Evolutionary conservation across 768 basidiomycete species (phyloP).

Genomic region (Termitomyces sp.): DNA sequence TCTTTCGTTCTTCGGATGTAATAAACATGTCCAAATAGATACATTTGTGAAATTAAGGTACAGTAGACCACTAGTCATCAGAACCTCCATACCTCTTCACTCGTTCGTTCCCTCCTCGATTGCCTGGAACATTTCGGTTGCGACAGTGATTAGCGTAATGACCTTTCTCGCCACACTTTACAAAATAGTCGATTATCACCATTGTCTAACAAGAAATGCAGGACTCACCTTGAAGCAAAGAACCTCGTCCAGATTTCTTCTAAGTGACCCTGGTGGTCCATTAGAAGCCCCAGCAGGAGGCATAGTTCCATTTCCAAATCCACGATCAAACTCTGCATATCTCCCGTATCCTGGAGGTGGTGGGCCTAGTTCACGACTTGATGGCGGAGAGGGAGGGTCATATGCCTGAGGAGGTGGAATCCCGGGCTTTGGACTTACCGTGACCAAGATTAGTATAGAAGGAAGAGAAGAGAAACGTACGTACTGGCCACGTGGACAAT

Average conservation of each 20-base stretch:
- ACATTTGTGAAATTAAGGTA: neutral
- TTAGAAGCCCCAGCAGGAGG: slow-evolving; percentile 21
- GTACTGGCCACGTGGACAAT: slow-evolving; percentile 87
- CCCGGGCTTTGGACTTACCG: slow-evolving; percentile 60
- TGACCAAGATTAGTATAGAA: slow-evolving; percentile 7
- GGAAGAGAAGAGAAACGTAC: slow-evolving; percentile 27
- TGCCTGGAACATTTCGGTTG: slow-evolving; percentile 87
- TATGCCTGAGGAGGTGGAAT: slow-evolving; percentile 22
- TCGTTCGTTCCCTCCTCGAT: slow-evolving; percentile 76
- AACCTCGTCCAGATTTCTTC: slow-evolving; percentile 80
- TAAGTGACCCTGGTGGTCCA: slow-evolving; percentile 29
- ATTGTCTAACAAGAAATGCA: neutral
- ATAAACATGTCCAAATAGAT: neutral
- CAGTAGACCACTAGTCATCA: slow-evolving; percentile 5
- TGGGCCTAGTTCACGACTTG: slow-evolving; percentile 77
- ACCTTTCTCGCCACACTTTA: slow-evolving; percentile 84
- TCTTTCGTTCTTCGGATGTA: neutral
- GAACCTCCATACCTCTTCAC: slow-evolving; percentile 33
- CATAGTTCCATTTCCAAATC: slow-evolving; percentile 29
- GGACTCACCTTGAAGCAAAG: slow-evolving; percentile 76
- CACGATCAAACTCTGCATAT: slow-evolving; percentile 72
- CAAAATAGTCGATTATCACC: slow-evolving; percentile 6
- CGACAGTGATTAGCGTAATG: slow-evolving; percentile 95
- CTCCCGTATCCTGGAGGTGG: slow-evolving; percentile 91
- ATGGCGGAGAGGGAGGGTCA: slow-evolving; percentile 69